Evolutionary conservation across 2,329 filamentous ascomycete species (phyloP).

Genomic region (Talaromyces sp.): DNA sequence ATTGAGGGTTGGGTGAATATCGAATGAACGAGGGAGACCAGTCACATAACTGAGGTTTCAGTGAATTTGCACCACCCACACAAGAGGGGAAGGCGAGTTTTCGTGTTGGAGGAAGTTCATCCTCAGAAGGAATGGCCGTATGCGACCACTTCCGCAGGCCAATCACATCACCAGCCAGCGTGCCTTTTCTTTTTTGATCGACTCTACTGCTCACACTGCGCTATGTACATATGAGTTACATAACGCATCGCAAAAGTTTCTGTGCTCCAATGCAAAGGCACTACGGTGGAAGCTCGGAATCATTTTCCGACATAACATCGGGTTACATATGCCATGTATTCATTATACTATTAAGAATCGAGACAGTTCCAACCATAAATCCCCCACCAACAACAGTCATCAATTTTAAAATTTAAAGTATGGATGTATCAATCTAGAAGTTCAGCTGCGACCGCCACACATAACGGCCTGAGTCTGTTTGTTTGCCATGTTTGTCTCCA

Average conservation of each 20-base stretch:
- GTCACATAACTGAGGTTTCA: not conserved
- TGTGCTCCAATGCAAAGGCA: not conserved
- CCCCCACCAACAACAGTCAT: not conserved
- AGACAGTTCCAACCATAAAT: too few relatives aligned
- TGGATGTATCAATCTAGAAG: too few relatives aligned
- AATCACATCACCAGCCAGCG: not conserved
- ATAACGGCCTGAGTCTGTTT: not conserved
- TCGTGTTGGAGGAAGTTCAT: not conserved
- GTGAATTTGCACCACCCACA: not conserved
- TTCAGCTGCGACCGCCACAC: not conserved
- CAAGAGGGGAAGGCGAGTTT: not conserved
- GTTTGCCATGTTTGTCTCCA: not conserved
- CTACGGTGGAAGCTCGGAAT: not conserved
- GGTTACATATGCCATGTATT: not conserved
- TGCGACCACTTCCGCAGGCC: not conserved
- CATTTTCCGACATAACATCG: not conserved
- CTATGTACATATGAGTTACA: not conserved
- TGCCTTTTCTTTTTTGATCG: not conserved
- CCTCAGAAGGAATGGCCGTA: constrained; percentile 2
- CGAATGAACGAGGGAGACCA: not conserved
- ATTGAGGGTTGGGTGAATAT: not conserved
- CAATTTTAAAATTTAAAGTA: not conserved
- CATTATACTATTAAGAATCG: too few relatives aligned
- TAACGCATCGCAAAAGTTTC: not conserved
- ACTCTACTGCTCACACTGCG: not conserved